A percentile compares a stretch with the other conserved stretches of the same genome.
These are phyloP conservation scores for Globisporangium emineosum DNA, from an alignment of 352 stramenopile genomes.

Conservation along the genomic window DNA sequence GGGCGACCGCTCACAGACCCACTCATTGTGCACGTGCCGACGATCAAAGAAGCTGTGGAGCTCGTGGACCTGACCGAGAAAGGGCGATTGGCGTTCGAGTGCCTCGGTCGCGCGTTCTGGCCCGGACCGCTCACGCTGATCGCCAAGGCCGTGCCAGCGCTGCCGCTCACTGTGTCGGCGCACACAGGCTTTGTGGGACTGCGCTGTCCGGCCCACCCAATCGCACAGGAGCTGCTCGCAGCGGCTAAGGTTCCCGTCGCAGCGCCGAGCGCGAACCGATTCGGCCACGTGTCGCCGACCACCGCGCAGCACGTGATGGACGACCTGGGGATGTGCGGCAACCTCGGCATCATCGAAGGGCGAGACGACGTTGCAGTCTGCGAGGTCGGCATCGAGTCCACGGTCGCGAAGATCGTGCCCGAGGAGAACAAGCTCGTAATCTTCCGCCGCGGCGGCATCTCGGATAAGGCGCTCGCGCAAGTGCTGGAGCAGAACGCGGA, in stretches of 20 bases:
- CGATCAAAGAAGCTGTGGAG: slow-evolving; percentile 79
- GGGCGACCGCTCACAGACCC: slow-evolving; percentile 95
- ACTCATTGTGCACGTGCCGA: slow-evolving; percentile 97
- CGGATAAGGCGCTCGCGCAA: slow-evolving; percentile 56
- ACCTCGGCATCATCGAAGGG: slow-evolving; percentile 87
- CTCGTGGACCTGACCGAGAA: slow-evolving; percentile 85
- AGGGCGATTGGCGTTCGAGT: slow-evolving; percentile 70
- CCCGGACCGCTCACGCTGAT: slow-evolving; percentile 98
- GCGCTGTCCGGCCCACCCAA: slow-evolving; percentile 91
- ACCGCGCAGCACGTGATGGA: slow-evolving; percentile 95
- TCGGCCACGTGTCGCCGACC: slow-evolving; percentile 98
- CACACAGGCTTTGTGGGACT: slow-evolving; percentile 97
- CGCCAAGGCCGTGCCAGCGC: slow-evolving; percentile 77
- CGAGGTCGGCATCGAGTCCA: slow-evolving; percentile 93
- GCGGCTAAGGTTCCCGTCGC: slow-evolving; percentile 93
- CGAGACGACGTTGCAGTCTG: slow-evolving; percentile 49
- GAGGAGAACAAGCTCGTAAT: slow-evolving; percentile 79
- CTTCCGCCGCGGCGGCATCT: slow-evolving; percentile 86
- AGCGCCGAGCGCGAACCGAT: slow-evolving; percentile 97
- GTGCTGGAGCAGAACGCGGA: slow-evolving; percentile 52
- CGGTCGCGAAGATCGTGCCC: slow-evolving; percentile 89
- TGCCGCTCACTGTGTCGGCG: slow-evolving; percentile 88
- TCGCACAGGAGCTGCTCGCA: slow-evolving; percentile 90
- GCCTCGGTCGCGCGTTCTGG: slow-evolving; percentile 92
- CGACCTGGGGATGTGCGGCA: slow-evolving; percentile 90